Conservation (phyloP, 352 stramenopile genomes). For the Phytophthora capsici region DNA sequence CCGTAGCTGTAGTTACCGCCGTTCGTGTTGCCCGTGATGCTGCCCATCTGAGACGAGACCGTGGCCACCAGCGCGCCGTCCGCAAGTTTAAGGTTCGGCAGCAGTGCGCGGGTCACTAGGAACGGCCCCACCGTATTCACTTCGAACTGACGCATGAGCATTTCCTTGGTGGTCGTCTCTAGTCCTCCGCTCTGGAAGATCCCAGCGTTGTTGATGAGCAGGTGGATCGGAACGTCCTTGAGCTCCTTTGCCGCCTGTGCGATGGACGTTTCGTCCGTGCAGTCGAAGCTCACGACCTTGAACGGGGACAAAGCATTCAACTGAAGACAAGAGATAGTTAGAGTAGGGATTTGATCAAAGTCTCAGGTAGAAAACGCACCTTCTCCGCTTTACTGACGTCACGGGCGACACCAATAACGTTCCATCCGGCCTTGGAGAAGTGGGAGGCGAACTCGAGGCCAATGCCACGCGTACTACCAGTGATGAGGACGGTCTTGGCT, state of each 20-base stretch:
- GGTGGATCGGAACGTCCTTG: constrained; percentile 50
- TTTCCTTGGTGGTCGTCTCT: constrained; percentile 39
- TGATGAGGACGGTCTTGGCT: constrained; percentile 25
- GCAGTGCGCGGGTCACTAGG: constrained; percentile 51
- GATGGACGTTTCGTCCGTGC: constrained; percentile 58
- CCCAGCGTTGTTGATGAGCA: constrained; percentile 72
- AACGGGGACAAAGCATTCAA: constrained; percentile 42
- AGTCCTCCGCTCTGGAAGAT: constrained; percentile 30
- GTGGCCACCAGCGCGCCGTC: not conserved
- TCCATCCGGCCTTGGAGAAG: constrained; percentile 47
- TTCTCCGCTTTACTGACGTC: constrained; percentile 36
- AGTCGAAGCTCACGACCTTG: constrained; percentile 52
- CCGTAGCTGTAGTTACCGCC: constrained; percentile 65
- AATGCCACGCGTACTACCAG: constrained; percentile 47
- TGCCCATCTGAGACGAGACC: constrained; percentile 51
- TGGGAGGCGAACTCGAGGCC: constrained; percentile 46
- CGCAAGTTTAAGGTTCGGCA: constrained; percentile 45
- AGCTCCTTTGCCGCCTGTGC: constrained; percentile 36
- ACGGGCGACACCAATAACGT: constrained; percentile 47
- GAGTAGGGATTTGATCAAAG: not conserved
- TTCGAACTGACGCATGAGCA: constrained; percentile 60
- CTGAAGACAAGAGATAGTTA: not conserved
- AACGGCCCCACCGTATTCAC: constrained; percentile 65
- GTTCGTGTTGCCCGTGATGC: constrained; percentile 21
- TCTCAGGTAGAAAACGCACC: constrained; percentile 19